Conservation (phyloP, 2,329 filamentous ascomycete species). For the Aspergillus persii region DNA sequence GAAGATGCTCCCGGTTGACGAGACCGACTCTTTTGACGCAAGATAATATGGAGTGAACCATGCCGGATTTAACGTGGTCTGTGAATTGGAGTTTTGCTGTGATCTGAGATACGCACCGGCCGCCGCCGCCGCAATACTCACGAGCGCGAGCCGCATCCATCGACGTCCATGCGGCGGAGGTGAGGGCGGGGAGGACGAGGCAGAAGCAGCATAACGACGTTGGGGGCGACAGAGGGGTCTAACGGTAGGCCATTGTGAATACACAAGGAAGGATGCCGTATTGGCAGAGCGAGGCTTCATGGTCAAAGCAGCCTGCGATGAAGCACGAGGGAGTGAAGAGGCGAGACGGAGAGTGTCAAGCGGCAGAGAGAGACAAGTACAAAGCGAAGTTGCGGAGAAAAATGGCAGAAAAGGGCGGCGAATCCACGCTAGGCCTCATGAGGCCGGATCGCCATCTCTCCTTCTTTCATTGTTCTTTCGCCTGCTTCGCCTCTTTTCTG, state of each 20-base stretch:
- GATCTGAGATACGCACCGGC: conserved; percentile 37
- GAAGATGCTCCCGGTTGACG: conserved; percentile 48
- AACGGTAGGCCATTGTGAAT: conserved; percentile 3
- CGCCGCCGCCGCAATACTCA: conserved; percentile 36
- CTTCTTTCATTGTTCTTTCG: neutral
- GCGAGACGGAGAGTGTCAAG: neutral
- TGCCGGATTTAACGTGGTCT: conserved; percentile 33
- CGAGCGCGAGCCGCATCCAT: conserved; percentile 35
- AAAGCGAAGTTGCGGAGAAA: neutral
- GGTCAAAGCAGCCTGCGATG: neutral
- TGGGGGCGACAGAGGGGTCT: conserved; percentile 22
- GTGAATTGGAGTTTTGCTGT: conserved; percentile 20
- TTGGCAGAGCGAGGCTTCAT: neutral
- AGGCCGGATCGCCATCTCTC: neutral
- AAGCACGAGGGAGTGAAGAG: neutral
- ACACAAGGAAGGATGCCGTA: neutral
- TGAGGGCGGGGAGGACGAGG: conserved; percentile 15
- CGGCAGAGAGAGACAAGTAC: neutral
- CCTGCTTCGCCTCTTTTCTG: neutral
- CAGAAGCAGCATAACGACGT: conserved; percentile 9
- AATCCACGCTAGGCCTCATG: neutral
- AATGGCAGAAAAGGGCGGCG: neutral
- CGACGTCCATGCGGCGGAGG: conserved; percentile 22
- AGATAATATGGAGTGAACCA: conserved; percentile 44
- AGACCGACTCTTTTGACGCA: conserved; percentile 43